Conservation (phyloP, 176 grass and related monocot species). For the Puya raimondii region DNA sequence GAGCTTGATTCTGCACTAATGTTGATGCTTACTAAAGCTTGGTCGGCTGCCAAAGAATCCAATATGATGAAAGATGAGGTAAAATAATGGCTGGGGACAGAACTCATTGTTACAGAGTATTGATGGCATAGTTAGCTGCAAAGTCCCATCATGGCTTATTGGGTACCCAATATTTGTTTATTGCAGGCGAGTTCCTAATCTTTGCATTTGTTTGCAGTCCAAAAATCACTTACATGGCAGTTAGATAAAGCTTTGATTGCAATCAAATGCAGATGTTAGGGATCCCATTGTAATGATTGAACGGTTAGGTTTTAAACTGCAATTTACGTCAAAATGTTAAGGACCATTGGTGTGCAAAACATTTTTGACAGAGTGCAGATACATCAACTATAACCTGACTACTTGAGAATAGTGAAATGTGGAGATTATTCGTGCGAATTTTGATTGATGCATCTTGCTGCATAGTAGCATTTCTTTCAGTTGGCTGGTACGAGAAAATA, state of each 20-base stretch:
- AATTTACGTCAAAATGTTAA: too few species aligned
- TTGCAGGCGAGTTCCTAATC: too few species aligned
- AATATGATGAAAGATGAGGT: constrained; percentile 78
- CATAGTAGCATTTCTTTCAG: not conserved
- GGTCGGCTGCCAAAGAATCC: constrained; percentile 80
- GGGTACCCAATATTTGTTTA: too few species aligned
- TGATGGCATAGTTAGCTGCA: not conserved
- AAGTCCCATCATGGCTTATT: not conserved
- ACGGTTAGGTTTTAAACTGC: too few species aligned
- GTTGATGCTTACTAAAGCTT: constrained; percentile 73
- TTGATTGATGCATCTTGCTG: not conserved
- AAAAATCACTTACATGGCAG: too few species aligned
- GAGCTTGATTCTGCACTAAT: constrained; percentile 64
- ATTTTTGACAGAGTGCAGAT: not conserved
- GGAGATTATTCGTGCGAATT: not conserved
- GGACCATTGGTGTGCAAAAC: not conserved
- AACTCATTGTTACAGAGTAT: not conserved
- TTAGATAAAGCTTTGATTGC: too few species aligned
- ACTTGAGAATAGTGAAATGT: not conserved
- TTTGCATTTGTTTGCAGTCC: too few species aligned
- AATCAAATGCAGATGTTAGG: too few species aligned
- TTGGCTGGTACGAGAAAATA: not conserved
- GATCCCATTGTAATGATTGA: too few species aligned
- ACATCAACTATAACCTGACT: not conserved
- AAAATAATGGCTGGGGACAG: constrained; percentile 14